Percentiles rank a stretch among this genome's conserved stretches.
These are phyloP conservation scores for Cladophialophora chaetospira DNA, from an alignment of 2,329 filamentous ascomycete species.

Conservation along the genomic window DNA sequence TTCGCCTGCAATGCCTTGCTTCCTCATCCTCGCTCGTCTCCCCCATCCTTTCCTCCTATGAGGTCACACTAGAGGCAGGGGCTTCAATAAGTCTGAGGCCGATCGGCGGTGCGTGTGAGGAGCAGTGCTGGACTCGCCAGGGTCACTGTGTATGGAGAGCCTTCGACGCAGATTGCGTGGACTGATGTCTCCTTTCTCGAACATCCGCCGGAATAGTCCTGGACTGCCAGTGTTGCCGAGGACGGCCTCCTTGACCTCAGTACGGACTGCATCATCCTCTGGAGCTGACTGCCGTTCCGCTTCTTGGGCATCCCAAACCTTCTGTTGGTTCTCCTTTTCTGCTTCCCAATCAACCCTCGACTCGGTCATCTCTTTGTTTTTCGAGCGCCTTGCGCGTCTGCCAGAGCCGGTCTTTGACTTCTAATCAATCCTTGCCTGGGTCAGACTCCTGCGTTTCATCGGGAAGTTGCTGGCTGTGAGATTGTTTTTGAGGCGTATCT, in stretches of 20 bases:
- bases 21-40: too few relatives aligned
- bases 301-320: not conserved
- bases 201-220: not conserved
- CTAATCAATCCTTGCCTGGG: conserved; percentile 33
- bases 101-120: not conserved
- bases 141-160: not conserved
- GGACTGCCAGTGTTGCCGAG: not conserved
- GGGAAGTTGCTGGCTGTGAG: conserved; percentile 44
- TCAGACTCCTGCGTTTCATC: conserved; percentile 31
- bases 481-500: conserved; percentile 77
- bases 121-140: not conserved
- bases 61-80: too few relatives aligned
- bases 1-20: too few relatives aligned
- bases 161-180: not conserved
- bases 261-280: not conserved
- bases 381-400: not conserved
- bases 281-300: not conserved
- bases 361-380: not conserved
- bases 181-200: not conserved
- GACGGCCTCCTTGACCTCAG: not conserved
- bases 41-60: too few relatives aligned
- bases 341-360: conserved; percentile 8
- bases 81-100: too few relatives aligned
- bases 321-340: conserved; percentile 3
- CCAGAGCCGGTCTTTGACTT: not conserved